phyloP scores from a whole-genome alignment of 768 basidiomycete genomes.

The Piloderma croceum region DNA sequence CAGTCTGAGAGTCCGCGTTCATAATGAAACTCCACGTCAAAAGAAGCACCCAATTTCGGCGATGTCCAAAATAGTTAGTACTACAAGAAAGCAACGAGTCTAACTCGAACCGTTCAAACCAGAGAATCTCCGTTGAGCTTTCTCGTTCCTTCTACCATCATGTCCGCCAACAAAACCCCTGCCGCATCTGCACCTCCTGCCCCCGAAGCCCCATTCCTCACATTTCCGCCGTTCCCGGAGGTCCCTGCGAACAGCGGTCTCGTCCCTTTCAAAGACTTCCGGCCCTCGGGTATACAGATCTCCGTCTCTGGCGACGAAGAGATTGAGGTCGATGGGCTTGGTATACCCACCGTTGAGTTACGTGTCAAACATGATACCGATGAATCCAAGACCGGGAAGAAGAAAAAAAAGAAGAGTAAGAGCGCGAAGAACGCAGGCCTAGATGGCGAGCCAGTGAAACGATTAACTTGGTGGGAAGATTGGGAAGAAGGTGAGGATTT shows the following conservation, averaged over 20 bases:
- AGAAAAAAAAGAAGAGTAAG: conserved; percentile 44
- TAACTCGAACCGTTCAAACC: no score
- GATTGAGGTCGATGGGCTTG: conserved; percentile 60
- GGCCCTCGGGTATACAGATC: conserved; percentile 51
- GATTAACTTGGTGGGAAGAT: conserved; percentile 57
- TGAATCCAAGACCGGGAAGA: conserved; percentile 49
- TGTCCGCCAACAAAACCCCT: no score
- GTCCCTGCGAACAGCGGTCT: conserved; percentile 42
- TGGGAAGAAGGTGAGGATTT: conserved; percentile 61
- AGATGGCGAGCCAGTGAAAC: conserved; percentile 18
- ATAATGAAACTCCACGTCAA: no score
- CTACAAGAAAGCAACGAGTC: no score
- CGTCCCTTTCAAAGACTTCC: conserved; percentile 52
- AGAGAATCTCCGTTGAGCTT: no score
- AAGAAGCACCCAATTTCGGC: no score
- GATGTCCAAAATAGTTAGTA: no score
- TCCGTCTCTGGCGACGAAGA: conserved; percentile 38
- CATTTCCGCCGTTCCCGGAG: conserved; percentile 40
- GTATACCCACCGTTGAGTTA: conserved; percentile 60
- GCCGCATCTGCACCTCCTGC: no score
- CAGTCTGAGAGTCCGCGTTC: no score
- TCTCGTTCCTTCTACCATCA: no score
- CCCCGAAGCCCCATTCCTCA: no score
- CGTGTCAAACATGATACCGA: conserved; percentile 49
- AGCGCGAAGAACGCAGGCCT: conserved; percentile 12